phyloP scores from a whole-genome alignment of 2,329 filamentous ascomycete genomes.

The Sphaerulina vaccinii region DNA sequence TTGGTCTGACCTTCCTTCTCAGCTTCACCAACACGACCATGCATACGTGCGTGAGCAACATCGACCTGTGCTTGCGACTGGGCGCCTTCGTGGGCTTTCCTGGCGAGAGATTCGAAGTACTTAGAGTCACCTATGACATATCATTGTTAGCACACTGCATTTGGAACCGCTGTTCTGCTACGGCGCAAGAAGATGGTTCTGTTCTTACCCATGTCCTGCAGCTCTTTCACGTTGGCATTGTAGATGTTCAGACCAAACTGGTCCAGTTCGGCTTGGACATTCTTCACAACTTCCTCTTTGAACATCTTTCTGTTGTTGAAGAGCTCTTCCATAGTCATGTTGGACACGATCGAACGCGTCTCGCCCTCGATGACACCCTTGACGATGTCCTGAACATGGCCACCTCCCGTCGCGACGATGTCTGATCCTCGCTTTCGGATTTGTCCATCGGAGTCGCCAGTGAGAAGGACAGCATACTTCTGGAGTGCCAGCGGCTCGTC shows the following conservation, averaged over 20 bases:
- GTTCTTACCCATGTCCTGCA: conserved; percentile 64
- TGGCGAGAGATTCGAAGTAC: conserved; percentile 78
- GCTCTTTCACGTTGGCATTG: conserved; percentile 79
- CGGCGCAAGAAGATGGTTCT: too few species aligned
- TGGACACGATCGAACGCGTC: conserved; percentile 76
- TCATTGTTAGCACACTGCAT: neutral
- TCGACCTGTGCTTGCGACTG: conserved; percentile 72
- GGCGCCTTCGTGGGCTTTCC: conserved; percentile 82
- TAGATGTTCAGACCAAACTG: conserved; percentile 71
- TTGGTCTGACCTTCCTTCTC: conserved; percentile 77
- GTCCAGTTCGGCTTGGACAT: conserved; percentile 75
- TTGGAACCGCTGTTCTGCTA: too few species aligned
- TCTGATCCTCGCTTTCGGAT: conserved; percentile 35
- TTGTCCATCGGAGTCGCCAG: conserved; percentile 57
- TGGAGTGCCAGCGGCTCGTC: conserved; percentile 67
- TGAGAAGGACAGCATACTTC: conserved; percentile 77
- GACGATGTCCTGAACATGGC: conserved; percentile 79
- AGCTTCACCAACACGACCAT: conserved; percentile 73
- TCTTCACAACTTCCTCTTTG: conserved; percentile 51
- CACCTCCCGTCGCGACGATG: conserved; percentile 48
- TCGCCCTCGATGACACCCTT: conserved; percentile 90
- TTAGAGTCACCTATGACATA: conserved; percentile 67
- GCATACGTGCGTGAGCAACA: conserved; percentile 57
- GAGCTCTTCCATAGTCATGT: conserved; percentile 92
- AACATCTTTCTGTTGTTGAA: conserved; percentile 60